phyloP scores from a whole-genome alignment of 2,329 filamentous ascomycete genomes.

The Sclerotinia borealis region DNA sequence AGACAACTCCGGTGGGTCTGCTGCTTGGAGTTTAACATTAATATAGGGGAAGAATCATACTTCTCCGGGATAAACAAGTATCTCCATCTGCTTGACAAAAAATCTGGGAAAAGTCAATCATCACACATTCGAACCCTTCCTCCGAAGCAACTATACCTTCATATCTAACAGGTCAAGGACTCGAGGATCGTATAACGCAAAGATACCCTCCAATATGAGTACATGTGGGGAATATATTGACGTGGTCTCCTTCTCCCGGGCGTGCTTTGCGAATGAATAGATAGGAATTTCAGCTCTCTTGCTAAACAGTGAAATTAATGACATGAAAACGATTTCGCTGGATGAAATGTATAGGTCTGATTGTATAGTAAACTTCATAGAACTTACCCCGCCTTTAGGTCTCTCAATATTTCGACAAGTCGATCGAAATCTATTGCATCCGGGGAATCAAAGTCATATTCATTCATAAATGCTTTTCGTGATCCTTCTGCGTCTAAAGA shows the following conservation, averaged over 20 bases:
- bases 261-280: slow-evolving; percentile 92
- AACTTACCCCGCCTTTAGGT: slow-evolving; percentile 82
- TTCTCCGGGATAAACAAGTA: slow-evolving; percentile 81
- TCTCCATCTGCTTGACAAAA: slow-evolving; percentile 96
- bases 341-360: neutral
- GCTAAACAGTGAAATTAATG: slow-evolving; percentile 38
- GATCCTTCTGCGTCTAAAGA: slow-evolving; percentile 74
- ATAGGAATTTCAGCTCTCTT: slow-evolving; percentile 86
- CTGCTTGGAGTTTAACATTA: neutral
- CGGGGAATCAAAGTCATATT: slow-evolving; percentile 94
- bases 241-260: slow-evolving; percentile 70
- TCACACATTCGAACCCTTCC: neutral
- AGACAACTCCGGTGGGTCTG: neutral
- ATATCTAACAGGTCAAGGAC: slow-evolving; percentile 85
- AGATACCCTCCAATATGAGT: slow-evolving; percentile 89
- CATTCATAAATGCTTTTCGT: slow-evolving; percentile 74
- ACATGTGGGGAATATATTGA: slow-evolving; percentile 96
- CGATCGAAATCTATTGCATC: slow-evolving; percentile 92
- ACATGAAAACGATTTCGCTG: neutral
- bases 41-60: slow-evolving; percentile 44
- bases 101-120: slow-evolving; percentile 46
- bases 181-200: slow-evolving; percentile 83
- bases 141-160: slow-evolving; percentile 52
- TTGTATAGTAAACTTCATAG: neutral
- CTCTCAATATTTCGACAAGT: slow-evolving; percentile 69